A percentile compares a stretch with the other conserved stretches of the same genome.
Evolutionary conservation across 331 rosid species (phyloP).

Genomic region (Phaseolus coccineus): DNA sequence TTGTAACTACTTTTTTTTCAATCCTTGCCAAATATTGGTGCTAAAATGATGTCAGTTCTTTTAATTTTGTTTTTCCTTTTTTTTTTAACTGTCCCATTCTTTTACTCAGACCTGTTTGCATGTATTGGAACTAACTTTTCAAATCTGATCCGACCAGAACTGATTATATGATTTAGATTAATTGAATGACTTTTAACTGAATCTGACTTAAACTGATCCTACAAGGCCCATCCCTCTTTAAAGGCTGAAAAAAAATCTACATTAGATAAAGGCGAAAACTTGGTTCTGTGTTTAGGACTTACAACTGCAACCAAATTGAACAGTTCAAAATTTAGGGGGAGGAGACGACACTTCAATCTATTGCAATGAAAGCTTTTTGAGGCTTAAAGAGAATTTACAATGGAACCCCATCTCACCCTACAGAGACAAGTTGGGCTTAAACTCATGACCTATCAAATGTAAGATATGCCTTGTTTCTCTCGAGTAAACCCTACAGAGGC

Average conservation of each 20-base stretch:
- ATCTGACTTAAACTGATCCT: background rate
- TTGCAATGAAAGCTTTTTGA: background rate
- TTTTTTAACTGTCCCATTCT: background rate
- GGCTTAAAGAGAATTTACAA: background rate
- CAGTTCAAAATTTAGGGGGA: background rate
- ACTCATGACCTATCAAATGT: background rate
- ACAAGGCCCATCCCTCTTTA: background rate
- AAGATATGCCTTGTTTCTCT: background rate
- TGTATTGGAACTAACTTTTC: slow-evolving; percentile 1
- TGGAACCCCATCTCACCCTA: background rate
- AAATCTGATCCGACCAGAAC: background rate
- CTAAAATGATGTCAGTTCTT: slow-evolving; percentile 25
- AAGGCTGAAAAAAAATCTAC: background rate
- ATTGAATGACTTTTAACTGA: slow-evolving; percentile 6
- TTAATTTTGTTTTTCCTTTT: background rate
- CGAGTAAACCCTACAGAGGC: background rate
- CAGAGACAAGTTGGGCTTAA: background rate
- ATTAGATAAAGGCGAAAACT: slow-evolving; percentile 18
- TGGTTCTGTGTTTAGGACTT: background rate
- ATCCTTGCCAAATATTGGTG: slow-evolving; percentile 28
- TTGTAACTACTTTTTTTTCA: background rate
- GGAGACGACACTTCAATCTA: background rate
- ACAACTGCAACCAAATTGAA: background rate
- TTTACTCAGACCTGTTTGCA: slow-evolving; percentile 2
- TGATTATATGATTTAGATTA: slow-evolving; percentile 30